A percentile compares a stretch with the other conserved stretches of the same genome.
These are phyloP conservation scores for Fragaria ananassa DNA, from an alignment of 306 rosid species.

Conservation along the genomic window DNA sequence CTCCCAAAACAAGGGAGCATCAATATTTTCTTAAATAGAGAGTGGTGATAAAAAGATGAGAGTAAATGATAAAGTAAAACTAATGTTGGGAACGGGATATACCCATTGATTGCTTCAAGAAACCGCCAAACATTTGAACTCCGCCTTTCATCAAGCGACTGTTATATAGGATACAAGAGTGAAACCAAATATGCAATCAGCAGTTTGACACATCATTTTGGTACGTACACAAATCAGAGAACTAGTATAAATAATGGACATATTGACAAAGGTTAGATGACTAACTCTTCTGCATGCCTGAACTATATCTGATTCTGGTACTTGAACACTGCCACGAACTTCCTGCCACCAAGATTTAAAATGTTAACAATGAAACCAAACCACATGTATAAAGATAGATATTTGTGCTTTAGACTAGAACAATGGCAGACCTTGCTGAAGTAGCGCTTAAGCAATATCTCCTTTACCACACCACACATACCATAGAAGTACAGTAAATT, in stretches of 20 bases:
- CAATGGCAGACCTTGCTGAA: constrained; percentile 74
- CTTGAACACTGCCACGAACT: constrained; percentile 61
- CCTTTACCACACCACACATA: constrained; percentile 91
- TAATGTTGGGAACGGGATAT: constrained; percentile 20
- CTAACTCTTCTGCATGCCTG: constrained; percentile 93
- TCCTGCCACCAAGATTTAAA: constrained; percentile 53
- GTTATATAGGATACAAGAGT: constrained; percentile 27
- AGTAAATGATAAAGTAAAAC: neutral
- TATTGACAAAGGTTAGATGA: constrained; percentile 8
- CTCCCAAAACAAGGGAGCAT: neutral
- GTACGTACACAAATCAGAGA: neutral
- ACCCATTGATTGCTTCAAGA: constrained; percentile 93
- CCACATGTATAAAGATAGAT: constrained; percentile 12
- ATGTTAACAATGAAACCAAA: constrained; percentile 22
- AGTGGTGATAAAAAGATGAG: neutral
- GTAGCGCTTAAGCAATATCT: constrained; percentile 78
- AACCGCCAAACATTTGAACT: constrained; percentile 85
- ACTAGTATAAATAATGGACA: neutral
- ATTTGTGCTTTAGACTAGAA: constrained; percentile 17
- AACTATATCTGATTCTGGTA: constrained; percentile 72
- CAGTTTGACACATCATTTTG: constrained; percentile 16
- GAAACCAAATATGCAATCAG: constrained; percentile 27
- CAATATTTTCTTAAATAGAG: neutral
- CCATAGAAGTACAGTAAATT: constrained; percentile 87
- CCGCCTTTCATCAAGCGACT: constrained; percentile 84